Evolutionary conservation across 116 monocot genomes (phyloP).

Genomic region (Zostera marina): DNA sequence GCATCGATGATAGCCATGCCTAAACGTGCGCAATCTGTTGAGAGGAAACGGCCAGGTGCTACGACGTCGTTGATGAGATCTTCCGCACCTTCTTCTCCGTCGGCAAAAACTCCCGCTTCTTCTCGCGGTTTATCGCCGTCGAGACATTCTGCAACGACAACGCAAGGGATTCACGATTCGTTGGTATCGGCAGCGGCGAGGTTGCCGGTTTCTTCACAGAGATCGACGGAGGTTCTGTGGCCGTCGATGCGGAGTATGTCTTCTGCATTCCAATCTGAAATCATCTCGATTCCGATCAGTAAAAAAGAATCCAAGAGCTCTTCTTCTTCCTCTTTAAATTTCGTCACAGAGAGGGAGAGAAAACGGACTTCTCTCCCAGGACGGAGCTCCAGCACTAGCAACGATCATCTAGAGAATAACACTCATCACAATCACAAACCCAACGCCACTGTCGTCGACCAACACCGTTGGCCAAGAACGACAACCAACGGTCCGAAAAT

Average conservation of each 20-base stretch:
- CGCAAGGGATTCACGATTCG: constrained; percentile 31
- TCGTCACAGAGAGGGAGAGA: constrained; percentile 32
- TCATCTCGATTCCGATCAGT: constrained; percentile 10
- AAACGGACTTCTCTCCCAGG: constrained; percentile 28
- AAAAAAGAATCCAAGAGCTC: constrained; percentile 20
- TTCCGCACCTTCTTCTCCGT: constrained; percentile 24
- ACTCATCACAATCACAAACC: constrained; percentile 19
- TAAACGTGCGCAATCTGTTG: constrained; percentile 52
- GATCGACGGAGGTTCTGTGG: constrained; percentile 50
- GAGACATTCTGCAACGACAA: constrained; percentile 41
- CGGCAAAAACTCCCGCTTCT: constrained; percentile 32
- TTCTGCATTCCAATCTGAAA: constrained; percentile 54
- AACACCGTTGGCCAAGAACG: constrained; percentile 40
- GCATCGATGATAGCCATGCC: constrained; percentile 4
- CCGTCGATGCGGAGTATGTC: constrained; percentile 72
- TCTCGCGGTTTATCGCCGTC: constrained; percentile 9
- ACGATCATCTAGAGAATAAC: constrained; percentile 43
- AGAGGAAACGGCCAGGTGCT: constrained; percentile 33
- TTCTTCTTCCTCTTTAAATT: constrained; percentile 4
- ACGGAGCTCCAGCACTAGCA: constrained; percentile 30
- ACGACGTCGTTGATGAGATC: constrained; percentile 10
- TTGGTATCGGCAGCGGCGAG: constrained; percentile 8
- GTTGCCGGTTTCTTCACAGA: constrained; percentile 15
- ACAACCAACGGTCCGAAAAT: constrained; percentile 15
- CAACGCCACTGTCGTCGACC: constrained; percentile 9